phyloP scores from a whole-genome alignment of 495 filamentous ascomycete species.

The Xylaria flabelliformis region DNA sequence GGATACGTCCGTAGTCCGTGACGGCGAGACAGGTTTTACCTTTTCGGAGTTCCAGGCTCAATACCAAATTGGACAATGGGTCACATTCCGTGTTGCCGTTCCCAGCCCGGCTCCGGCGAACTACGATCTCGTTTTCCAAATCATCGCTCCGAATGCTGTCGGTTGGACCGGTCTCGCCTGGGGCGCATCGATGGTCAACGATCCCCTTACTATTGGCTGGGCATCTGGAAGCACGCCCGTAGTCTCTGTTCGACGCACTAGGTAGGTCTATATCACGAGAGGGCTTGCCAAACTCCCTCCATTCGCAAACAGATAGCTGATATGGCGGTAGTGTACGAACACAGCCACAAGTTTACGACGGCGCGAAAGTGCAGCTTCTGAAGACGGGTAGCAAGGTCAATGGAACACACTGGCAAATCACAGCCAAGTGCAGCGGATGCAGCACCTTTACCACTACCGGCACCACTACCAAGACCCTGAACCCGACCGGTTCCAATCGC shows the following conservation, averaged over 20 bases:
- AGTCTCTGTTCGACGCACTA: slow-evolving; percentile 45
- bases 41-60: slow-evolving; percentile 50
- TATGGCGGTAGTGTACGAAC: slow-evolving; percentile 38
- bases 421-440: slow-evolving; percentile 52
- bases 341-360: slow-evolving; percentile 39
- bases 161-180: slow-evolving; percentile 54
- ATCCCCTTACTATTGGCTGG: slow-evolving; percentile 51
- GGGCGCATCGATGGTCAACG: slow-evolving; percentile 50
- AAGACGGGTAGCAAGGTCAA: slow-evolving; percentile 47
- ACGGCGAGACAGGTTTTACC: slow-evolving; percentile 57
- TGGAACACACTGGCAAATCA: slow-evolving; percentile 54
- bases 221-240: slow-evolving; percentile 37
- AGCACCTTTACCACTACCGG: slow-evolving; percentile 41
- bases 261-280: slow-evolving; percentile 37
- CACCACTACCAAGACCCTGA: slow-evolving; percentile 40
- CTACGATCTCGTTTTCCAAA: slow-evolving; percentile 52
- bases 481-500: slow-evolving; percentile 46
- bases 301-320: background rate
- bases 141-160: slow-evolving; percentile 48
- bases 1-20: slow-evolving; percentile 42
- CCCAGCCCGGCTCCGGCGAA: slow-evolving; percentile 38
- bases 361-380: slow-evolving; percentile 42
- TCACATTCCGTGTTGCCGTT: slow-evolving; percentile 51
- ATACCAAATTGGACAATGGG: slow-evolving; percentile 46
- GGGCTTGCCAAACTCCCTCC: background rate